Conservation (phyloP, 148 eudicot species). For the Simmondsia chinensis region DNA sequence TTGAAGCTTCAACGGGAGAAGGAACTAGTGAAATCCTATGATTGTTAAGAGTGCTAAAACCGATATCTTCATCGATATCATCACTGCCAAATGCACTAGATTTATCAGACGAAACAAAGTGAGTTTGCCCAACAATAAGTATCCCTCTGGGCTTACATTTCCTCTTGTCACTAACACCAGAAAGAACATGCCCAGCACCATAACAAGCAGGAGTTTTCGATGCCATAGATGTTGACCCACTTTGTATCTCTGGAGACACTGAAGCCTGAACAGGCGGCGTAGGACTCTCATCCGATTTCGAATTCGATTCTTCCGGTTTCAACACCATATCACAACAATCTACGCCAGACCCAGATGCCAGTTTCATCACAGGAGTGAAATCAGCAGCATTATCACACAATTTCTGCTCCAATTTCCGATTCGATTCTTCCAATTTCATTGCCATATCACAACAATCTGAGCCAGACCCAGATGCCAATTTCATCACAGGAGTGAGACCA, state of each 20-base stretch:
- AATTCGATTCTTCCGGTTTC: slow-evolving; percentile 8
- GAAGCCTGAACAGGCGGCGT: slow-evolving; percentile 67
- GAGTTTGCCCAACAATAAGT: slow-evolving; percentile 38
- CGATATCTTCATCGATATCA: slow-evolving; percentile 13
- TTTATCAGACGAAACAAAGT: slow-evolving; percentile 21
- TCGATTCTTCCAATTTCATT: slow-evolving; percentile 9
- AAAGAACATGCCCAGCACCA: slow-evolving; percentile 65
- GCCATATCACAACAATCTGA: not conserved
- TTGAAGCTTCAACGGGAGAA: slow-evolving; percentile 52
- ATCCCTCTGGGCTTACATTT: slow-evolving; percentile 75
- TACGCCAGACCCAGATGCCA: slow-evolving; percentile 12
- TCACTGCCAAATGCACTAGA: slow-evolving; percentile 9
- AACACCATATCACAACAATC: slow-evolving; percentile 6
- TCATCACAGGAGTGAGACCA: slow-evolving; percentile 31
- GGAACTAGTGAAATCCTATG: slow-evolving; percentile 34
- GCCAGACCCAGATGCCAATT: slow-evolving; percentile 21
- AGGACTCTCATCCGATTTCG: slow-evolving; percentile 19
- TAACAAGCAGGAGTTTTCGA: slow-evolving; percentile 58
- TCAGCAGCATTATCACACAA: slow-evolving; percentile 7
- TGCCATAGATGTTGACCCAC: slow-evolving; percentile 27
- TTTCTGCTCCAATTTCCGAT: too few relatives aligned
- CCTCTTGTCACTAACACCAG: slow-evolving; percentile 62
- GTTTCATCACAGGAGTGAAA: slow-evolving; percentile 33
- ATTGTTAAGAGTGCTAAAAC: slow-evolving; percentile 3
- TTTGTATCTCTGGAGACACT: slow-evolving; percentile 67